A percentile compares a stretch with the other conserved stretches of the same genome.
These are phyloP conservation scores for Solanum sejunctum DNA, from an alignment of 257 asterid species.

Conservation along the genomic window DNA sequence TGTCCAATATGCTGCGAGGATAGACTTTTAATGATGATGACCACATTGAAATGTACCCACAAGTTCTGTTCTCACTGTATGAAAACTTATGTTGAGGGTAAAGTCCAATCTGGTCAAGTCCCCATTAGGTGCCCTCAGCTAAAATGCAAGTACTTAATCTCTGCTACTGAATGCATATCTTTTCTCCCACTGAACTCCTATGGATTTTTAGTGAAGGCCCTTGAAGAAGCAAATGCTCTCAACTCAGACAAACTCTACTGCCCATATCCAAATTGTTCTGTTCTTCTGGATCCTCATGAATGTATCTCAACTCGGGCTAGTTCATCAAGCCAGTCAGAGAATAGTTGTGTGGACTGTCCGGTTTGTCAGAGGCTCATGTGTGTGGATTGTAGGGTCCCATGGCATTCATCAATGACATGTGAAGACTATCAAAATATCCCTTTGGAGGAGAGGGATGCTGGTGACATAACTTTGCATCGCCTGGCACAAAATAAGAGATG, in stretches of 20 bases:
- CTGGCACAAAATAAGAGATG: constrained; percentile 44
- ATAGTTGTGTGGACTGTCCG: constrained; percentile 63
- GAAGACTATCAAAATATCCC: constrained; percentile 57
- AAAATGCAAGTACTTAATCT: constrained; percentile 61
- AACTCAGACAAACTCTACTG: constrained; percentile 38
- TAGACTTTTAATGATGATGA: constrained; percentile 61
- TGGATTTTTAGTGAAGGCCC: constrained; percentile 49
- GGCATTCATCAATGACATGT: constrained; percentile 86
- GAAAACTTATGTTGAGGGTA: constrained; percentile 76
- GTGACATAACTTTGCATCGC: constrained; percentile 34
- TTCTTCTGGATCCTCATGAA: constrained; percentile 54
- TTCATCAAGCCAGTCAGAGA: constrained; percentile 42
- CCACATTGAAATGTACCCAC: constrained; percentile 71
- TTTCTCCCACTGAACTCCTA: constrained; percentile 72
- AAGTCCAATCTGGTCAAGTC: constrained; percentile 38
- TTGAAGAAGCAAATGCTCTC: constrained; percentile 32
- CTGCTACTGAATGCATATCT: constrained; percentile 41
- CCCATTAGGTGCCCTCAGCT: constrained; percentile 74
- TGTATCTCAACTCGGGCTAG: constrained; percentile 43
- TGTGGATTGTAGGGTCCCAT: constrained; percentile 66
- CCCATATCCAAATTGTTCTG: constrained; percentile 68
- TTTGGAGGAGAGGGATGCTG: constrained; percentile 54
- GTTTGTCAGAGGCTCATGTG: constrained; percentile 65
- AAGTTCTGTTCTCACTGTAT: constrained; percentile 79
- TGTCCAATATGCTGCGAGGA: constrained; percentile 87